Percentiles rank a stretch among this genome's conserved stretches.
Conservation (phyloP, 768 basidiomycete genomes). For the Calocera viscosa region DNA sequence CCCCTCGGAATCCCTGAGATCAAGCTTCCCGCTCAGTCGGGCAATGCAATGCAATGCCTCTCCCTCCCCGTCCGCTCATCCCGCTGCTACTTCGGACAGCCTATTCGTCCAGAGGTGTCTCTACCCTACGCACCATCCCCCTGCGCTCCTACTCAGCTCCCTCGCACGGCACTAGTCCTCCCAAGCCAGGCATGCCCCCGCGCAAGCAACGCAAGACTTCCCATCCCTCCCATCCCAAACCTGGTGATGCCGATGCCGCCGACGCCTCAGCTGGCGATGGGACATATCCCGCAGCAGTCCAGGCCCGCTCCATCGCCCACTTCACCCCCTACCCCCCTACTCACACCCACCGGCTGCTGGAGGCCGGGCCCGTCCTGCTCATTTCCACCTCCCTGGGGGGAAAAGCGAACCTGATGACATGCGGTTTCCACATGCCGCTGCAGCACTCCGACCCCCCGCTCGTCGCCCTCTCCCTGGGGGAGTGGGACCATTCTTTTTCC, state of each 20-base stretch:
- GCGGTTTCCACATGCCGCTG: slow-evolving; percentile 12
- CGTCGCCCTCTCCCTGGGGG: background rate
- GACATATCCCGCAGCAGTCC: background rate
- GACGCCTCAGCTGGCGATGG: background rate
- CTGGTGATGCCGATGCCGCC: background rate
- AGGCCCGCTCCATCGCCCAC: background rate
- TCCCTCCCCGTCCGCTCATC: no score
- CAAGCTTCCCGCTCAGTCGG: no score
- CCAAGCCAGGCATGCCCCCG: background rate
- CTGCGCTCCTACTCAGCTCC: no score
- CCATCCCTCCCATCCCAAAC: background rate
- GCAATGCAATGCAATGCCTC: no score
- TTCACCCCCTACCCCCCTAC: background rate
- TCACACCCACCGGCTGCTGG: slow-evolving; percentile 8
- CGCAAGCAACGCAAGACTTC: slow-evolving; percentile 1
- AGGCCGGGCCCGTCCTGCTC: background rate
- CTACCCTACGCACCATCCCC: no score
- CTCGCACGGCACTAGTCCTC: no score
- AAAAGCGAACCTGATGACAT: slow-evolving; percentile 3
- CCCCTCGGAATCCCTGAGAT: no score
- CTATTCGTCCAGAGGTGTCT: no score
- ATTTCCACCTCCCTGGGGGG: background rate
- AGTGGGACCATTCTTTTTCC: slow-evolving; percentile 9
- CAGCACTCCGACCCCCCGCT: slow-evolving; percentile 8
- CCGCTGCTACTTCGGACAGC: no score